Percentiles rank a stretch among this genome's conserved stretches.
Evolutionary conservation across 225 moss, liverwort and hornwort genomes (phyloP).

Genomic region (Rhytidiadelphus loreus): DNA sequence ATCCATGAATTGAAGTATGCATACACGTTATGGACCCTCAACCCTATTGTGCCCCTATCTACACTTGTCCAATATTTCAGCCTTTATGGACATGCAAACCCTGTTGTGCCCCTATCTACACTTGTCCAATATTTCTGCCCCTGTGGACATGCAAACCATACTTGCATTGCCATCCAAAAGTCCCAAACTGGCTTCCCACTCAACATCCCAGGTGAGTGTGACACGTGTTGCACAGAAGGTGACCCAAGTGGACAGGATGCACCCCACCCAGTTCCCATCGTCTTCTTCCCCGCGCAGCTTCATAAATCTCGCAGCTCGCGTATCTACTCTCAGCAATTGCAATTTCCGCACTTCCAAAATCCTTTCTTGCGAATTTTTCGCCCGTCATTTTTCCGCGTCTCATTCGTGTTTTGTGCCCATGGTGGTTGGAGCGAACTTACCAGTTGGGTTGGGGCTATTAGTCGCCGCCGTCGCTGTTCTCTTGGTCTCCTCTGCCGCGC

Average conservation of each 20-base stretch:
- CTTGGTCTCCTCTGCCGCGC: slow-evolving; percentile 1
- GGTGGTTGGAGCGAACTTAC: not conserved
- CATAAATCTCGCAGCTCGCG: not conserved
- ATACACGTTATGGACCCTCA: not conserved
- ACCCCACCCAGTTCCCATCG: not conserved
- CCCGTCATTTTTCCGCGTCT: too few species aligned
- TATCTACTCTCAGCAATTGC: too few species aligned
- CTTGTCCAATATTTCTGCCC: not conserved
- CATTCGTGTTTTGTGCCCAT: not conserved
- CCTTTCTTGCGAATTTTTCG: not conserved
- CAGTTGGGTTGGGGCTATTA: not conserved
- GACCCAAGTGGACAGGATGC: slow-evolving; percentile 11
- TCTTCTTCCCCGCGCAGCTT: not conserved
- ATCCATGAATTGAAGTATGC: not conserved
- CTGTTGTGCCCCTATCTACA: not conserved
- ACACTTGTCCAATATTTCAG: not conserved
- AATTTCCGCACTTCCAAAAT: not conserved
- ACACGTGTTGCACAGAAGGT: not conserved
- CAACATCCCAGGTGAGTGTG: not conserved
- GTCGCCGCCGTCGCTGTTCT: slow-evolving; percentile 8
- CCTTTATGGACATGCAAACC: too few species aligned
- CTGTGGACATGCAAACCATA: too few species aligned
- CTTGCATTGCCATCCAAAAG: not conserved
- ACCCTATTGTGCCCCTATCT: not conserved
- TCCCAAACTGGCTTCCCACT: too few species aligned